phyloP scores from a whole-genome alignment of 495 filamentous ascomycete genomes.

The Talaromyces liani region DNA sequence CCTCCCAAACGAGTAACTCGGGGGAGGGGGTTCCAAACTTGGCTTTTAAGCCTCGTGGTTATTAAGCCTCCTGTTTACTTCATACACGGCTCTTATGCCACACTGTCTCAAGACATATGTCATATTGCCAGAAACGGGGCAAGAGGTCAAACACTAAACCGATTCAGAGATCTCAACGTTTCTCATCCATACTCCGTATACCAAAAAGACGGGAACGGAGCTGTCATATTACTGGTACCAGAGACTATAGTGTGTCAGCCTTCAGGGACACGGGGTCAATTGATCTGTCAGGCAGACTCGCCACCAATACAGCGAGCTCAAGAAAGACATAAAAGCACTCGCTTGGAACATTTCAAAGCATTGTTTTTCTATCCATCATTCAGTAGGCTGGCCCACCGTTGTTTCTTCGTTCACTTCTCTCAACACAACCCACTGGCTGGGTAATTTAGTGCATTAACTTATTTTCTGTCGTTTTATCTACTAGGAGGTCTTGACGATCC shows the following conservation, averaged over 20 bases:
- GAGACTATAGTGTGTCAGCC: constrained; percentile 2
- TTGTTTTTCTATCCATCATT: constrained; percentile 2
- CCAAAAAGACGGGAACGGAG: background rate
- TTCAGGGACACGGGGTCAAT: background rate
- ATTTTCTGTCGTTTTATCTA: background rate
- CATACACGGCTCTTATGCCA: background rate
- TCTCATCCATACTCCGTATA: background rate
- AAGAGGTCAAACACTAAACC: background rate
- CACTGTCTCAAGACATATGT: background rate
- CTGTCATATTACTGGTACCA: constrained; percentile 1
- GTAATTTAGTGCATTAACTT: background rate
- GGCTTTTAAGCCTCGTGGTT: background rate
- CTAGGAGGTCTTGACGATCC: constrained; percentile 83
- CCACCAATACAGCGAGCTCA: background rate
- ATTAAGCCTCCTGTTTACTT: background rate
- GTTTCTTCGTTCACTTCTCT: background rate
- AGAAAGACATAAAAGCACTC: constrained; percentile 6
- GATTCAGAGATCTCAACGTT: background rate
- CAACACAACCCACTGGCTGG: constrained; percentile 3
- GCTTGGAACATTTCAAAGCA: constrained; percentile 1
- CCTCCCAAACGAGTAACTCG: background rate
- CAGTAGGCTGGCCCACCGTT: constrained; percentile 5
- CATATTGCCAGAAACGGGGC: background rate
- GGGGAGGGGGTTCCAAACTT: background rate
- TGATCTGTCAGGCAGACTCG: background rate